These are phyloP conservation scores for Sclerotinia minor DNA, from an alignment of 2,329 filamentous ascomycete genomes.

Conservation along the genomic window DNA sequence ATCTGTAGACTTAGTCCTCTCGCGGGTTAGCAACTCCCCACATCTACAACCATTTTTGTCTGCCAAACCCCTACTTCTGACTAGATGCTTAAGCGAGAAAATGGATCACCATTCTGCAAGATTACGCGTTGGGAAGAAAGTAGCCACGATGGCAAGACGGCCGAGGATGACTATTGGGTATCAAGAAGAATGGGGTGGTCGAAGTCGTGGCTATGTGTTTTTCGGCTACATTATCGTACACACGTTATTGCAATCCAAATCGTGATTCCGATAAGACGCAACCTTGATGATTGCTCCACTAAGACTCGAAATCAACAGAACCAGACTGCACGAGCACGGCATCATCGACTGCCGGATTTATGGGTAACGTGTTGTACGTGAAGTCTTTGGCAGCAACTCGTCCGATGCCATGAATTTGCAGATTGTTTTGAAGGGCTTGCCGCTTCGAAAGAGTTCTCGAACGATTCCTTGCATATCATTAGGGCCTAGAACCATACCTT, in stretches of 20 bases:
- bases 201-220: neutral
- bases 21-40: slow-evolving; percentile 8
- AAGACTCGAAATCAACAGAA: neutral
- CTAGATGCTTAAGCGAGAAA: slow-evolving; percentile 10
- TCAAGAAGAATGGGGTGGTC: slow-evolving; percentile 6
- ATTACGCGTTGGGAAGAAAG: slow-evolving; percentile 21
- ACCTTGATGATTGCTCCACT: neutral
- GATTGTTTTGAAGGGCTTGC: too few species aligned
- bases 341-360: neutral
- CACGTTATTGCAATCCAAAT: slow-evolving; percentile 4
- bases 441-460: neutral
- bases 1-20: neutral
- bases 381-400: neutral
- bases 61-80: slow-evolving; percentile 2
- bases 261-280: neutral
- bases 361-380: neutral
- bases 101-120: neutral
- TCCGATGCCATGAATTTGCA: too few species aligned
- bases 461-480: neutral
- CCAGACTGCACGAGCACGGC: neutral
- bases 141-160: neutral
- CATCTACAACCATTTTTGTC: slow-evolving; percentile 6
- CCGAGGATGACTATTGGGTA: slow-evolving; percentile 9
- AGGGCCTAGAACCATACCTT: neutral
- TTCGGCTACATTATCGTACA: neutral